phyloP scores from a whole-genome alignment of 768 basidiomycete species.

The Naganishia vishniacii region DNA sequence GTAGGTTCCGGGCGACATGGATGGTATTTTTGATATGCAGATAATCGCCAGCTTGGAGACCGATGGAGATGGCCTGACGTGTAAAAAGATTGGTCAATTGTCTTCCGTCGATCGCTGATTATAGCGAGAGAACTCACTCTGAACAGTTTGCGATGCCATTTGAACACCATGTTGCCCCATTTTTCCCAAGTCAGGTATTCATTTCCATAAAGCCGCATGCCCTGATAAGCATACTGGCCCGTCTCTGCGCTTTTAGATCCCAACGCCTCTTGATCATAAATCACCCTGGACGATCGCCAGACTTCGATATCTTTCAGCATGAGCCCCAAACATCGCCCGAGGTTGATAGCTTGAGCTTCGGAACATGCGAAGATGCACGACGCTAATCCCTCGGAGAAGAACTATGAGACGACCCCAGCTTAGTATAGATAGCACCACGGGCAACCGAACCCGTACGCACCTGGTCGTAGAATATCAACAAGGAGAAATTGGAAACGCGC shows the following conservation, averaged over 20 bases:
- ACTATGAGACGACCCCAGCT: conserved; percentile 51
- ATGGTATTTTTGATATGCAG: conserved; percentile 98
- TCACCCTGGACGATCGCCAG: conserved; percentile 69
- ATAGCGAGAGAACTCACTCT: conserved; percentile 55
- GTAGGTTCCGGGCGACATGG: conserved; percentile 60
- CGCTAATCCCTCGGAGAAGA: conserved; percentile 77
- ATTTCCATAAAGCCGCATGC: conserved; percentile 56
- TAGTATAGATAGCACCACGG: neutral
- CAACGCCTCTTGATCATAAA: conserved; percentile 56
- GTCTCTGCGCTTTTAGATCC: conserved; percentile 64
- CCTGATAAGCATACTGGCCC: conserved; percentile 48
- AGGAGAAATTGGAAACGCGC: conserved; percentile 85
- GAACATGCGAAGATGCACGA: conserved; percentile 86
- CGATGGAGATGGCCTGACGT: conserved; percentile 64
- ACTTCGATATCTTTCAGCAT: conserved; percentile 69
- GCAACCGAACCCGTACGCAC: conserved; percentile 49
- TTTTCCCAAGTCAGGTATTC: conserved; percentile 59
- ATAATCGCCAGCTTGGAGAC: conserved; percentile 81
- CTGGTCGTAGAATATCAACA: conserved; percentile 76
- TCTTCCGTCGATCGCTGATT: neutral
- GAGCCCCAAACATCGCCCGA: conserved; percentile 80
- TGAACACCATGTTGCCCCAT: conserved; percentile 66
- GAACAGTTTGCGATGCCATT: conserved; percentile 75
- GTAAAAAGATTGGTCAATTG: neutral
- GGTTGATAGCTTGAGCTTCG: conserved; percentile 91